A percentile compares a stretch with the other conserved stretches of the same genome.
Conservation (phyloP, 257 asterid species). For the Verbascum thapsus region DNA sequence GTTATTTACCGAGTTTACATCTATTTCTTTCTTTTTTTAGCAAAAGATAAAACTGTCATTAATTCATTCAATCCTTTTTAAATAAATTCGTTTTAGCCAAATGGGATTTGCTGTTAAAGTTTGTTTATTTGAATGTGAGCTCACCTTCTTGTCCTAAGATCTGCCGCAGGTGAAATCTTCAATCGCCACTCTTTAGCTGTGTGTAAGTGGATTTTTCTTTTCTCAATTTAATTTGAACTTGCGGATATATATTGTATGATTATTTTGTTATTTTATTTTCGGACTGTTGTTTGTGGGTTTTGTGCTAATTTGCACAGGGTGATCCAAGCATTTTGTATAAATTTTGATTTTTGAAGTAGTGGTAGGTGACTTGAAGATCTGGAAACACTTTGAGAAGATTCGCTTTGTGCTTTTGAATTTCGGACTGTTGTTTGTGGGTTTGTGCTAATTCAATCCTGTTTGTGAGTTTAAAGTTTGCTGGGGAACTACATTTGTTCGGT, state of each 20-base stretch:
- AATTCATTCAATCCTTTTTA: no score
- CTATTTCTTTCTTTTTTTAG: constrained; percentile 24
- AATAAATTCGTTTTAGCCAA: constrained; percentile 20
- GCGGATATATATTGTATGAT: not conserved
- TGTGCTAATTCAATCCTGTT: not conserved
- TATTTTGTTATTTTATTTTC: constrained; percentile 12
- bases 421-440: constrained; percentile 25
- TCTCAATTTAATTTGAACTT: constrained; percentile 29
- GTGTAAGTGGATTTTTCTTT: constrained; percentile 18
- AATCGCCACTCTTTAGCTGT: constrained; percentile 38
- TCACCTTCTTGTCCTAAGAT: constrained; percentile 58
- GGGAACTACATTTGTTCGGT: constrained; percentile 18
- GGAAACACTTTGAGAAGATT: constrained; percentile 17
- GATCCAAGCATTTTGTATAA: constrained; percentile 33
- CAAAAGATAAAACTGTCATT: constrained; percentile 28
- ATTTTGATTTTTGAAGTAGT: constrained; percentile 17
- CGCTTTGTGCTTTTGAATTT: constrained; percentile 5
- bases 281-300: constrained; percentile 28
- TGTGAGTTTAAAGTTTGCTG: not conserved
- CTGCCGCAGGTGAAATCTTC: constrained; percentile 60
- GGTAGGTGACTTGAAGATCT: constrained; percentile 40
- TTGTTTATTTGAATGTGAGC: constrained; percentile 55
- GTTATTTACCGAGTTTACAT: constrained; percentile 30
- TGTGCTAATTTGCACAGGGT: constrained; percentile 34
- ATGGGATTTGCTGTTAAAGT: constrained; percentile 24